phyloP scores from a whole-genome alignment of 1,284 basidiomycete species.

The Tilletiopsis washingtonensis region DNA sequence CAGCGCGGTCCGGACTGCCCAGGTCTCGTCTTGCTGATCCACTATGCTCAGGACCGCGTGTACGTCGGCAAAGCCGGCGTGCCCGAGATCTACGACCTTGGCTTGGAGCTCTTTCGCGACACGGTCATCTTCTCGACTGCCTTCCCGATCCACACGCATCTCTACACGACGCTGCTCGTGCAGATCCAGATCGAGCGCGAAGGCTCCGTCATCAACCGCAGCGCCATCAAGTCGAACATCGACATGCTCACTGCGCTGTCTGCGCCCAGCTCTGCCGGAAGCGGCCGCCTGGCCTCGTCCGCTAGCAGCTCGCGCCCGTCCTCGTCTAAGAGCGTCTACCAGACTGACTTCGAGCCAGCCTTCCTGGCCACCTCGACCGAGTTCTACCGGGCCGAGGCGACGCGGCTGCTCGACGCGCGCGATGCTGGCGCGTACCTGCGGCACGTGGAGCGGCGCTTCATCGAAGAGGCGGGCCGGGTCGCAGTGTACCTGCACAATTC shows the following conservation, averaged over 20 bases:
- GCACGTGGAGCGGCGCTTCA: slow-evolving; percentile 74
- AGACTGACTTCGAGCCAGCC: slow-evolving; percentile 72
- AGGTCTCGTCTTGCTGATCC: neutral
- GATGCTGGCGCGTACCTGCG: slow-evolving; percentile 76
- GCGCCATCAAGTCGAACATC: slow-evolving; percentile 75
- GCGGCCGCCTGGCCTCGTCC: no score
- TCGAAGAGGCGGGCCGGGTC: slow-evolving; percentile 77
- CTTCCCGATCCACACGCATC: slow-evolving; percentile 69
- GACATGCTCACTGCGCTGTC: slow-evolving; percentile 70
- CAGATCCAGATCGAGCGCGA: slow-evolving; percentile 87
- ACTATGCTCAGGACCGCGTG: slow-evolving; percentile 45
- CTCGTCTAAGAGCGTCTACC: slow-evolving; percentile 71
- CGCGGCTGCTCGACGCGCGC: slow-evolving; percentile 62
- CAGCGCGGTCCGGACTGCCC: slow-evolving; percentile 1
- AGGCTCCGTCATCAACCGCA: slow-evolving; percentile 82
- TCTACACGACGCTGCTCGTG: slow-evolving; percentile 71
- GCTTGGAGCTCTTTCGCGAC: slow-evolving; percentile 73
- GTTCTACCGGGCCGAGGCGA: slow-evolving; percentile 75
- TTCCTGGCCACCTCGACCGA: slow-evolving; percentile 68
- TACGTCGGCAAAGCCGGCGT: slow-evolving; percentile 35
- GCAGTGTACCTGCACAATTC: slow-evolving; percentile 76
- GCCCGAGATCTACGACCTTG: slow-evolving; percentile 67
- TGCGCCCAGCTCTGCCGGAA: no score
- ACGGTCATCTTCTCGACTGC: slow-evolving; percentile 60
- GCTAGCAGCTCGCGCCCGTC: no score